These are phyloP conservation scores for Laetiporus sulphureus DNA, from an alignment of 1,284 basidiomycete species.

Conservation along the genomic window DNA sequence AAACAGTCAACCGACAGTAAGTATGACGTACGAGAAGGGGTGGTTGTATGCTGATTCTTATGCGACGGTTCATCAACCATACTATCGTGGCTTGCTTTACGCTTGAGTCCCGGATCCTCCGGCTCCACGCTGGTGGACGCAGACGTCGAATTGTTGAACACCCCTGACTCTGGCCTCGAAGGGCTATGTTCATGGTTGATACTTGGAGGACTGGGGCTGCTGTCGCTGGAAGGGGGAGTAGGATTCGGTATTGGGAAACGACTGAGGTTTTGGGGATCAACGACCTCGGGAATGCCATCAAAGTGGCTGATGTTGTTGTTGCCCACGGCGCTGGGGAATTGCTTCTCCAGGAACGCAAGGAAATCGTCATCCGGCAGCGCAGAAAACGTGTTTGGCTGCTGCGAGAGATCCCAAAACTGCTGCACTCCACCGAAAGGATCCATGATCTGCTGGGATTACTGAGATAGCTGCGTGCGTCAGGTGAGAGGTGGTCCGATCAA, in stretches of 20 bases:
- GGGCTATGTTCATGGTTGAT: constrained; percentile 27
- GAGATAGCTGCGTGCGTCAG: constrained; percentile 6
- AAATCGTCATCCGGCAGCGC: constrained; percentile 71
- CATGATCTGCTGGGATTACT: constrained; percentile 20
- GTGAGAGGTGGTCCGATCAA: constrained; percentile 9
- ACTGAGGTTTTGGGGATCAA: constrained; percentile 53
- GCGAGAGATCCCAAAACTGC: constrained; percentile 64
- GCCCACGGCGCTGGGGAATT: constrained; percentile 39
- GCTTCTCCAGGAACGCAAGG: constrained; percentile 68
- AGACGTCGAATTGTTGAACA: constrained; percentile 20
- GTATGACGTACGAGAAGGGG: constrained; percentile 15
- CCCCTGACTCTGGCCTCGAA: constrained; percentile 28
- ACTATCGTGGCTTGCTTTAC: constrained; percentile 62
- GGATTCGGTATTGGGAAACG: constrained; percentile 31
- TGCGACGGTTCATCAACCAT: constrained; percentile 51
- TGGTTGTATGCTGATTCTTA: constrained; percentile 54
- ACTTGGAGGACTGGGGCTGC: constrained; percentile 67
- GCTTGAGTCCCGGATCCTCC: constrained; percentile 48
- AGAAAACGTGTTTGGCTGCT: constrained; percentile 49
- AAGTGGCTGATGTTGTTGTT: constrained; percentile 7
- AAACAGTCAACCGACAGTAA: neutral
- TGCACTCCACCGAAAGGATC: constrained; percentile 26
- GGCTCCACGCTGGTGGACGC: constrained; percentile 27
- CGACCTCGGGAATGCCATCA: constrained; percentile 27
- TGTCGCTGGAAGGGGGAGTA: constrained; percentile 50